phyloP scores from a whole-genome alignment of 2,329 filamentous ascomycete species.

The Hysterium pulicare region DNA sequence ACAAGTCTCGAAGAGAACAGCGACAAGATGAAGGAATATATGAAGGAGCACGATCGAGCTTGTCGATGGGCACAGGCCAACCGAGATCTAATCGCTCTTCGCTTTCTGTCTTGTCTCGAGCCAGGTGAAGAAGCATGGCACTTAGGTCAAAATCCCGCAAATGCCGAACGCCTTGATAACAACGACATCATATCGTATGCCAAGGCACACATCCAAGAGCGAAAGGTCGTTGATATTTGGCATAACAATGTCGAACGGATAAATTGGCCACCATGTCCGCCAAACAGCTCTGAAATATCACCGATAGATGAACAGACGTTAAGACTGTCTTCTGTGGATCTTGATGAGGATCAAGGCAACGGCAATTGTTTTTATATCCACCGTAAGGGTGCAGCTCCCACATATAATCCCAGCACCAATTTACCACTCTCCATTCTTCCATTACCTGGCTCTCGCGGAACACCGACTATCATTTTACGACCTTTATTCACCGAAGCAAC shows the following conservation, averaged over 20 bases:
- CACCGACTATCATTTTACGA: constrained; percentile 36
- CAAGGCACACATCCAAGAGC: constrained; percentile 17
- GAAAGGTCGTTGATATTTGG: constrained; percentile 36
- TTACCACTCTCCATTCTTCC: constrained; percentile 29
- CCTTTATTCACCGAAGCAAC: constrained; percentile 28
- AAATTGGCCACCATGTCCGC: constrained; percentile 26
- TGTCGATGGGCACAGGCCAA: constrained; percentile 38
- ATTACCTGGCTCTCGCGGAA: constrained; percentile 37
- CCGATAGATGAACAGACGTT: neutral
- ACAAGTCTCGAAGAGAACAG: constrained; percentile 25
- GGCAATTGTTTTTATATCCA: constrained; percentile 31
- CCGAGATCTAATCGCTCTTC: constrained; percentile 38
- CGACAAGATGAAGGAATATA: constrained; percentile 24
- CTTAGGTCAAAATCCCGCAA: constrained; percentile 11
- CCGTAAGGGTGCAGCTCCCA: constrained; percentile 39
- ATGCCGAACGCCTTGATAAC: constrained; percentile 1
- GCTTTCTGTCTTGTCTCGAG: constrained; percentile 36
- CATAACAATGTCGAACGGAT: constrained; percentile 37
- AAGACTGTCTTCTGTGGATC: neutral
- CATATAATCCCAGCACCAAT: constrained; percentile 17
- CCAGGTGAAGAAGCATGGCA: constrained; percentile 26
- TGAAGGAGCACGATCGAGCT: constrained; percentile 34
- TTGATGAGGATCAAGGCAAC: neutral
- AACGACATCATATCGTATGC: constrained; percentile 11
- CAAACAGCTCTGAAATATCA: constrained; percentile 2